Base-by-base conservation (phyloP, 495 filamentous ascomycete genomes). In the Lasiosphaeria hispida region DNA sequence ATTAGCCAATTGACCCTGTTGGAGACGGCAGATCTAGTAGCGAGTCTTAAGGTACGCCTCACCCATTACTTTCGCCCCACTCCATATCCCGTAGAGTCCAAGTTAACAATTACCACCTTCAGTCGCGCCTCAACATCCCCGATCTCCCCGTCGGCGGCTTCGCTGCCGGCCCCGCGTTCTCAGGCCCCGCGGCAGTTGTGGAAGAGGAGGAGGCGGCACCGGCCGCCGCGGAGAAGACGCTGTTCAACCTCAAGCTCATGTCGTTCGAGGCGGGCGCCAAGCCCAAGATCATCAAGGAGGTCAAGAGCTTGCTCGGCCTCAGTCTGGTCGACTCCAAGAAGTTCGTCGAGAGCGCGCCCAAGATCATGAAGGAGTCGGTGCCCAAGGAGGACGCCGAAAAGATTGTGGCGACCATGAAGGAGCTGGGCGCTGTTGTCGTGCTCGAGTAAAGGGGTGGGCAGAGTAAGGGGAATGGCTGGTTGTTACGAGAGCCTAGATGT, bases 281-380 rank as follows among this genome's bases (percentile, higher is more conserved):
- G 80, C 91, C 95, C 53, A 99, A 99, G 85, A 78, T 99, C 57
- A 99, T 99, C 79, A 99, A 99, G 84, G 94, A 99, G 81, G 86
- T 99, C 75, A 99, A 99, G 85, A 83, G 82, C 65, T 82, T 99
- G 83, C 80, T 99, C 51, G 94, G 95, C 4, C 75, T 99, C 73
- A 95, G 90, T 70, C 82, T 99, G 75, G 94, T 99, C 64, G 94
- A 99, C 75, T 96, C 91, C 77, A 99, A 99, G 87, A 99, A 99
- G 82, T 99, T 99, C 75, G 94, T 97, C 63, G 94, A 99, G 82
- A 88, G 88, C 65, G 90, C 87, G 70, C 94, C 94, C 62, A 99
- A 99, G 89, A 77, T 89, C 67, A 87, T 99, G 90, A 97, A 96
- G 86, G 94, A 99, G 75, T 89, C 86, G 10, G 90, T 99, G 69